Percentiles rank a stretch among this genome's conserved stretches.
Evolutionary conservation across 306 rosid species (phyloP).

Genomic region (Lathyrus aphaca): DNA sequence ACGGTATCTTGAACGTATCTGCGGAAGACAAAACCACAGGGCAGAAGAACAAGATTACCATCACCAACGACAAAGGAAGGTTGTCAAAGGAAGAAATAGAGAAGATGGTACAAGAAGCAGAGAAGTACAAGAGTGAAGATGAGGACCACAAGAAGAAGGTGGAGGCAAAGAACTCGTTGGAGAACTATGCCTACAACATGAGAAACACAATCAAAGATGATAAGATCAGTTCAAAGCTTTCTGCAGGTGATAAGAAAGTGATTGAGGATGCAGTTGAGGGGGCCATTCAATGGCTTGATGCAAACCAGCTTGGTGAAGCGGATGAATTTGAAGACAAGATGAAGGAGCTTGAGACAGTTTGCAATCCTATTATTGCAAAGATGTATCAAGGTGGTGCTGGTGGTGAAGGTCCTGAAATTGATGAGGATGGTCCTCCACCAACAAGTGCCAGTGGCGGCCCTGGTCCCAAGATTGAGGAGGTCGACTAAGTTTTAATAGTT

Average conservation of each 20-base stretch:
- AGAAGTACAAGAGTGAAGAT: slow-evolving; percentile 77
- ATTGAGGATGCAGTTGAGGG: slow-evolving; percentile 66
- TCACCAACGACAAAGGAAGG: slow-evolving; percentile 79
- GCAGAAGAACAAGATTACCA: slow-evolving; percentile 82
- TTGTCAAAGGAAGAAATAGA: slow-evolving; percentile 74
- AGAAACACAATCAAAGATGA: slow-evolving; percentile 73
- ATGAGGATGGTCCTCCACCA: slow-evolving; percentile 61
- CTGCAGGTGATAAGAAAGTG: slow-evolving; percentile 61
- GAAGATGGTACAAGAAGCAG: slow-evolving; percentile 86
- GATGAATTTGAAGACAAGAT: slow-evolving; percentile 81
- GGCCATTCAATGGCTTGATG: slow-evolving; percentile 73
- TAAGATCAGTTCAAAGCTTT: slow-evolving; percentile 69
- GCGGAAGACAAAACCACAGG: slow-evolving; percentile 76
- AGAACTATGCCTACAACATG: slow-evolving; percentile 80
- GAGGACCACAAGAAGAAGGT: slow-evolving; percentile 85
- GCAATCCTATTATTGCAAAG: slow-evolving; percentile 78
- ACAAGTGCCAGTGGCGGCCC: slow-evolving; percentile 58
- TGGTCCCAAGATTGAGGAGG: slow-evolving; percentile 85
- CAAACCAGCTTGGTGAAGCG: slow-evolving; percentile 65
- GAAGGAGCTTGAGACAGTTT: slow-evolving; percentile 72
- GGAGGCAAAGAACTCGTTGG: slow-evolving; percentile 67
- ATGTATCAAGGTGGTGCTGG: slow-evolving; percentile 74
- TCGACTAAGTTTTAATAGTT: slow-evolving; percentile 47
- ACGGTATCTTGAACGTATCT: slow-evolving; percentile 74
- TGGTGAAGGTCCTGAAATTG: slow-evolving; percentile 46